Evolutionary conservation across 2,329 filamentous ascomycete genomes (phyloP).

Genomic region (Colletotrichum sidae): DNA sequence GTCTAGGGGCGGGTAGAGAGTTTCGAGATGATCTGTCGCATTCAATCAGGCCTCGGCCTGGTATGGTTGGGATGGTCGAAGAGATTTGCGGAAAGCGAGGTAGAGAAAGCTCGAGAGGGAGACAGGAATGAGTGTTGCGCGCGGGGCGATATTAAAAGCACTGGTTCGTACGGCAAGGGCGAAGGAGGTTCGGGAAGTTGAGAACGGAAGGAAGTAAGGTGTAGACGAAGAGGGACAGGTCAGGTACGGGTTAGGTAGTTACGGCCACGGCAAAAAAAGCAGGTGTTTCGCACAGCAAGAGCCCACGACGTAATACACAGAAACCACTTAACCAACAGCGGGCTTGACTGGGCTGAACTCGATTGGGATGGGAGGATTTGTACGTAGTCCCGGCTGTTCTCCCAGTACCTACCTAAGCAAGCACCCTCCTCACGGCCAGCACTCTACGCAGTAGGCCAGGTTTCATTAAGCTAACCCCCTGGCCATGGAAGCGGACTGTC

Average conservation of each 20-base stretch:
- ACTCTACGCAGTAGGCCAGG: constrained; percentile 31
- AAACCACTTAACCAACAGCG: constrained; percentile 24
- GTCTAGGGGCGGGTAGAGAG: constrained; percentile 31
- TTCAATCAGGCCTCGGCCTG: constrained; percentile 22
- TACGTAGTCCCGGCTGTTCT: constrained; percentile 8
- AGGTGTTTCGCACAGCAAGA: constrained; percentile 36
- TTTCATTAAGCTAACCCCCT: constrained; percentile 35
- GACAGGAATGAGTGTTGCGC: constrained; percentile 32
- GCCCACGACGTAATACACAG: constrained; percentile 37
- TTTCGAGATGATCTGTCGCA: constrained; percentile 29
- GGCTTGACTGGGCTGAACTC: constrained; percentile 17
- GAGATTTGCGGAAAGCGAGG: constrained; percentile 22
- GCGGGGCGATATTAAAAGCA: constrained; percentile 32
- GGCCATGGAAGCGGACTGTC: constrained; percentile 26
- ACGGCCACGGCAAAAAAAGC: constrained; percentile 33
- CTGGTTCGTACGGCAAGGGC: constrained; percentile 25
- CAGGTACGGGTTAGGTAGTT: constrained; percentile 6
- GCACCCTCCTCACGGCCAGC: not conserved
- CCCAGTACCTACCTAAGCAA: not conserved
- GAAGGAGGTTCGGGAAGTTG: constrained; percentile 14
- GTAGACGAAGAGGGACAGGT: not conserved
- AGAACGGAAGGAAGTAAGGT: constrained; percentile 20
- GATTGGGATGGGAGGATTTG: constrained; percentile 34
- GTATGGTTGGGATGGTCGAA: constrained; percentile 1
- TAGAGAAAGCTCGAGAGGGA: constrained; percentile 14